Percentiles rank a stretch among this genome's conserved stretches.
phyloP scores from a whole-genome alignment of 768 basidiomycete species.

The Lactifluus echinatus region DNA sequence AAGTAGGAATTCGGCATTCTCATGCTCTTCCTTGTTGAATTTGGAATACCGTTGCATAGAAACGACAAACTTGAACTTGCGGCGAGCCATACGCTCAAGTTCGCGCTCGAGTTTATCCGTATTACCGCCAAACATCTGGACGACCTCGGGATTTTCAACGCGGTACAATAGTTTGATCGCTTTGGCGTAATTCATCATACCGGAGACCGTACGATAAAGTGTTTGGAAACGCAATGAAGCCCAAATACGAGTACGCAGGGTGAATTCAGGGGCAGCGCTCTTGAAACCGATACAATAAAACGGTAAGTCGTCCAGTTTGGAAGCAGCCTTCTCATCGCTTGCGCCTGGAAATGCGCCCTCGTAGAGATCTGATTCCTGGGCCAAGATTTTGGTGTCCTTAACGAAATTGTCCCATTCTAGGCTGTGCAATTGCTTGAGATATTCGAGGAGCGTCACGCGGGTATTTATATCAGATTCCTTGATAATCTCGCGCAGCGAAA shows the following conservation, averaged over 20 bases:
- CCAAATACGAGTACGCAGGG: constrained; percentile 98
- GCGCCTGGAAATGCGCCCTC: constrained; percentile 63
- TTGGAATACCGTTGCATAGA: constrained; percentile 99
- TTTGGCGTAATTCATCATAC: constrained; percentile 99
- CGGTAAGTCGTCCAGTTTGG: constrained; percentile 86
- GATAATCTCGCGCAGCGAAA: constrained; percentile 96
- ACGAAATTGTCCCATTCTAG: constrained; percentile 99
- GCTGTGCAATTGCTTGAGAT: constrained; percentile 95
- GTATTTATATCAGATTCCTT: constrained; percentile 97
- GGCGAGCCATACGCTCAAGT: constrained; percentile 92
- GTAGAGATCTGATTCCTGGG: constrained; percentile 87
- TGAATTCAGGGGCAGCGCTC: constrained; percentile 96
- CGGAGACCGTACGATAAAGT: constrained; percentile 95
- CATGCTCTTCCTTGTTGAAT: constrained; percentile 98
- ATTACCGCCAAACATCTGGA: constrained; percentile 94
- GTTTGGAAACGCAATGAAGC: constrained; percentile 98
- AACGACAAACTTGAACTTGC: constrained; percentile 99
- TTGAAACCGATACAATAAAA: constrained; percentile 99
- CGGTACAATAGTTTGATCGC: constrained; percentile 99
- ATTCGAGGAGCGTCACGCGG: constrained; percentile 93
- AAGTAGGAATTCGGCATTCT: constrained; percentile 96
- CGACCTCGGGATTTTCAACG: constrained; percentile 98
- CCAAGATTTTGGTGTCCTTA: constrained; percentile 97
- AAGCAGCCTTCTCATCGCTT: constrained; percentile 73
- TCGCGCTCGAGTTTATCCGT: constrained; percentile 95